phyloP scores from a whole-genome alignment of 208 protist species.

The Leishmania major region DNA sequence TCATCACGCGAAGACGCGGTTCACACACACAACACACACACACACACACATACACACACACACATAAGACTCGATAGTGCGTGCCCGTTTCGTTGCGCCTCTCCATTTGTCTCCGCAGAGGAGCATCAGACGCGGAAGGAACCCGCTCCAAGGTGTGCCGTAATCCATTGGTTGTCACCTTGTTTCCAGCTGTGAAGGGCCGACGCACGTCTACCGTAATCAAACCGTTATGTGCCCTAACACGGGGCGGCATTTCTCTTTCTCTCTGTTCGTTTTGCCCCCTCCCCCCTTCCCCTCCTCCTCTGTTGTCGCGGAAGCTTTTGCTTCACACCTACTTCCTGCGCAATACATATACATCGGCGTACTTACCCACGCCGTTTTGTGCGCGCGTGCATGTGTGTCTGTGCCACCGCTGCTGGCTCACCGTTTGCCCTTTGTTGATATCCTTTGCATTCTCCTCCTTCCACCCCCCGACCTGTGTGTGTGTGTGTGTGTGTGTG shows the following conservation, averaged over 20 bases:
- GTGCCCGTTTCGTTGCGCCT: not conserved
- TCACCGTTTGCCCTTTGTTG: not conserved
- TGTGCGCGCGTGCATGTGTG: conserved; percentile 1
- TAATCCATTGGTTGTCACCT: too few relatives aligned
- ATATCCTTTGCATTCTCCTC: not conserved
- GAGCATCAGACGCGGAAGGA: not conserved
- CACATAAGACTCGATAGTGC: not conserved
- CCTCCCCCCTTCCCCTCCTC: not conserved
- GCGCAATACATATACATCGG: not conserved
- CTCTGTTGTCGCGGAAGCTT: not conserved
- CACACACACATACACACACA: not conserved
- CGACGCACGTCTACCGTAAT: not conserved
- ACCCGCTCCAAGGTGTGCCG: not conserved
- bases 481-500: not conserved
- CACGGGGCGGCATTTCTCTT: not conserved
- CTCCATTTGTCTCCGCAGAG: not conserved
- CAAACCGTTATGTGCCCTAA: not conserved
- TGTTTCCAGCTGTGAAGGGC: not conserved
- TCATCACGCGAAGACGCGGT: not conserved
- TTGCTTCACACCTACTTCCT: not conserved
- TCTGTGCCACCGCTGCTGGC: not conserved
- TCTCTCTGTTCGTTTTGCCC: not conserved
- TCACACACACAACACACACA: not conserved
- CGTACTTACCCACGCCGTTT: not conserved
- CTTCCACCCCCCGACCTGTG: not conserved